These are phyloP conservation scores for Capronia coronata DNA, from an alignment of 2,329 filamentous ascomycete species.

Conservation along the genomic window DNA sequence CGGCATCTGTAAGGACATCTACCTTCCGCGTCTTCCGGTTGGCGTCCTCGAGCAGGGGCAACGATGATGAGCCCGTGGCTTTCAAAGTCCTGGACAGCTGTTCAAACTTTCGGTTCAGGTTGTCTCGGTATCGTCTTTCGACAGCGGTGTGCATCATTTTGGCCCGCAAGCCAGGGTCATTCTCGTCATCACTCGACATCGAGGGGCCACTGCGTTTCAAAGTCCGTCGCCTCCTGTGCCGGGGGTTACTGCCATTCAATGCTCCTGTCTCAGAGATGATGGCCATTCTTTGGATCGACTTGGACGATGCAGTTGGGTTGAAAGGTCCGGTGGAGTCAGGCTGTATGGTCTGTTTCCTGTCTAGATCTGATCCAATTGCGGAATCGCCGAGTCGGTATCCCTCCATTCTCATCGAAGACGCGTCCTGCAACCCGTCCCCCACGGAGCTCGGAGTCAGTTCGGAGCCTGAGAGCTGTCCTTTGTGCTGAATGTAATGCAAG, in stretches of 20 bases:
- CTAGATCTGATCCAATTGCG: neutral
- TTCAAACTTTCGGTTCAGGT: constrained; percentile 16
- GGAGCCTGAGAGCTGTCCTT: neutral
- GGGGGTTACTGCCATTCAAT: neutral
- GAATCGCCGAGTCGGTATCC: neutral
- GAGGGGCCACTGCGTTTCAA: neutral
- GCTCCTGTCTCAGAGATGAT: neutral
- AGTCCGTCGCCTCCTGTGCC: neutral
- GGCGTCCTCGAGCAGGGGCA: neutral
- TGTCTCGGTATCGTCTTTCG: constrained; percentile 17
- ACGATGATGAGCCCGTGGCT: neutral
- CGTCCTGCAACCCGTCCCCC: neutral
- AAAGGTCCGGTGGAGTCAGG: neutral
- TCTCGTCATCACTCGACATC: neutral
- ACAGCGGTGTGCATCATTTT: constrained; percentile 13
- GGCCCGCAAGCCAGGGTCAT: neutral
- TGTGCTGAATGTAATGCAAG: neutral
- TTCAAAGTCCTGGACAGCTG: constrained; percentile 9
- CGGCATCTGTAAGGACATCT: neutral
- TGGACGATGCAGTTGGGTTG: neutral
- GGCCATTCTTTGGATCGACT: neutral
- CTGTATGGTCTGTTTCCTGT: neutral
- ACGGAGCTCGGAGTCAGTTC: neutral
- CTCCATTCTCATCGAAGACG: neutral
- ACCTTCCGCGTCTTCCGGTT: neutral